Evolutionary conservation across 192 early-diverging fungal species (phyloP), one percentile per base, ranked within the genome.

Genomic region (Spizellomyces sp.): DNA sequence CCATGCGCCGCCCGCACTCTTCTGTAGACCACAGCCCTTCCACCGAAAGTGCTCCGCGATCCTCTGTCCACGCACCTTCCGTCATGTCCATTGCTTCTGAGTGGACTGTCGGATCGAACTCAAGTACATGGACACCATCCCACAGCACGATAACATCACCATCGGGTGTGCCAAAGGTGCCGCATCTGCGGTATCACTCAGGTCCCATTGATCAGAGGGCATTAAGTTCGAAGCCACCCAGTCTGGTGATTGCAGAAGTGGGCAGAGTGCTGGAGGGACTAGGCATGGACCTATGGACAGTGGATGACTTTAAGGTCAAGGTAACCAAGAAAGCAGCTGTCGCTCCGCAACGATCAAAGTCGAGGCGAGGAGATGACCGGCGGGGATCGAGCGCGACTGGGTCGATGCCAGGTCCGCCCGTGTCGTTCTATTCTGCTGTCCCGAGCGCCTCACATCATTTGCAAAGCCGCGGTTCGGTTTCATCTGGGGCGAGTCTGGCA

Each of bases 341-440:
- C 36, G 52, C 65, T 74, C 90, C 92, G n/a, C 92, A 93, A 62
- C 90, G 93, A 62, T 73, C 91, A 54, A 94, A 93, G 93, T 88
- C 64, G 87, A 36, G 27, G 27, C 27, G 27, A 36, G 27, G 27
- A 36, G 27, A 36, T 36, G 27, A 36, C 27, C 27, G 83, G 70
- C 87, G 90, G 66, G 92, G 93, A 91, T 94, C 90, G 91, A 36
- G 3, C 92, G 92, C 80, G 85, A 91, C 78, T 92, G 90, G 73
- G 27, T 36, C 27, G 27, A 36, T 36, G 27, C 27, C 0, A 36
- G 27, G 27, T 78, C 94, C 50, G 93, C 94, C 52, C 14, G 42
- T 61, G 22, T 61, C 59, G 42, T 61, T 36, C 42, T 61, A 41
- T 61, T 19, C 22, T 36, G 59, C 59, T 15, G 59, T 42, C 15